A percentile compares a stretch with the other conserved stretches of the same genome.
These are phyloP conservation scores for Fusarium sp. DNA, from an alignment of 2,329 filamentous ascomycete genomes.

Conservation along the genomic window DNA sequence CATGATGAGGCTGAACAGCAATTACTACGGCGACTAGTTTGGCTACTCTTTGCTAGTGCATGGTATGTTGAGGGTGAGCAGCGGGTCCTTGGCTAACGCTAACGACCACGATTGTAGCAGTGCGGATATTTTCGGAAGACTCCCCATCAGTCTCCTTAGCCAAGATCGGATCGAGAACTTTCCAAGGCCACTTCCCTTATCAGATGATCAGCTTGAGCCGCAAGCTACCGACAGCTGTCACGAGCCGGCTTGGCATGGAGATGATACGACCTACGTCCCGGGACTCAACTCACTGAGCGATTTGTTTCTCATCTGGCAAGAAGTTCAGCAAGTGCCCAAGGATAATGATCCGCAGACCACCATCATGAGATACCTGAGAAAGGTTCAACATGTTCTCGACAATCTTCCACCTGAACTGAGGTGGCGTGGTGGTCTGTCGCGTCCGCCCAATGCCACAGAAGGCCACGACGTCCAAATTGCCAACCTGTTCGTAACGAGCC, in stretches of 20 bases:
- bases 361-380: conserved; percentile 32
- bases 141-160: conserved; percentile 48
- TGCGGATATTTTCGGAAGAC: conserved; percentile 50
- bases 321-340: conserved; percentile 41
- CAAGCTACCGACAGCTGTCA: neutral
- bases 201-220: conserved; percentile 53
- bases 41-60: conserved; percentile 53
- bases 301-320: conserved; percentile 55
- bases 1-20: conserved; percentile 51
- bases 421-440: conserved; percentile 56
- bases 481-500: conserved; percentile 57
- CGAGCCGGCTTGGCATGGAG: conserved; percentile 52
- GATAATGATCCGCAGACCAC: conserved; percentile 19
- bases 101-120: conserved; percentile 37
- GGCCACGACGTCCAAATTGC: conserved; percentile 57
- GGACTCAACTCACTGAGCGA: conserved; percentile 54
- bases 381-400: conserved; percentile 52
- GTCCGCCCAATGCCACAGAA: conserved; percentile 49
- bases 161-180: conserved; percentile 41
- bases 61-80: conserved; percentile 38
- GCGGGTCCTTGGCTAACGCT: neutral
- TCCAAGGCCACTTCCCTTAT: conserved; percentile 48
- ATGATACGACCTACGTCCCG: conserved; percentile 52
- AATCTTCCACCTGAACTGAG: conserved; percentile 53
- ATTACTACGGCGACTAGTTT: conserved; percentile 54